These are phyloP conservation scores for Dichotomocladium elegans DNA, from an alignment of 371 early-diverging fungal genomes.

Conservation along the genomic window DNA sequence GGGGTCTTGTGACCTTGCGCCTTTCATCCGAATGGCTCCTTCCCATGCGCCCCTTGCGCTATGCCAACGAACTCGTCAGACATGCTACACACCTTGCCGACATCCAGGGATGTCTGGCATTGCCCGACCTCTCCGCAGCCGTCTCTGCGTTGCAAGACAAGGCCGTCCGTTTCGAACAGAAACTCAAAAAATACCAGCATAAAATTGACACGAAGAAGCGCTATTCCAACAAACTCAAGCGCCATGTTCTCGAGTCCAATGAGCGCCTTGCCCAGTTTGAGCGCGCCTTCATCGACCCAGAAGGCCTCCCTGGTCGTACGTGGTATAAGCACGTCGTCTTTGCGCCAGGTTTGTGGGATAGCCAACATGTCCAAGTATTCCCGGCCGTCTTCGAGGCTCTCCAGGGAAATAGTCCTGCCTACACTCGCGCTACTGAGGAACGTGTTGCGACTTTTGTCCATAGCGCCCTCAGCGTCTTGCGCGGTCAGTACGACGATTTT, in stretches of 20 bases:
- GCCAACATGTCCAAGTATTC: slow-evolving; percentile 33
- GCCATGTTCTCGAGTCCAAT: slow-evolving; percentile 24
- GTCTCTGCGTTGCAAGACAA: slow-evolving; percentile 1
- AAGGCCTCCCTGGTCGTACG: slow-evolving; percentile 43
- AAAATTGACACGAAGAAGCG: slow-evolving; percentile 7
- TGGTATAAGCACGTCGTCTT: slow-evolving; percentile 55
- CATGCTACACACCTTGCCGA: slow-evolving; percentile 3
- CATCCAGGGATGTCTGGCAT: slow-evolving; percentile 2
- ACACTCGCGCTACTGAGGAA: slow-evolving; percentile 13
- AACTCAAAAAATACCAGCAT: slow-evolving; percentile 3
- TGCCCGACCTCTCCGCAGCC: slow-evolving; percentile 7
- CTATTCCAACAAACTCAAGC: slow-evolving; percentile 4
- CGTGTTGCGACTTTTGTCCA: slow-evolving; percentile 5
- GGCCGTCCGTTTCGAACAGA: slow-evolving; percentile 2
- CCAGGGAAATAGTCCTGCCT: slow-evolving; percentile 17
- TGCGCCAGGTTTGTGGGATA: slow-evolving; percentile 29
- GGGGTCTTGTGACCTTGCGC: slow-evolving; percentile 36
- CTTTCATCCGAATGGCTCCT: slow-evolving; percentile 33
- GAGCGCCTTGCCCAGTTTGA: slow-evolving; percentile 39
- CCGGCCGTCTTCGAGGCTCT: slow-evolving; percentile 39
- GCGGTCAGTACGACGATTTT: slow-evolving; percentile 10
- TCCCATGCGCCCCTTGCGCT: slow-evolving; percentile 19
- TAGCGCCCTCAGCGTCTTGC: slow-evolving; percentile 1
- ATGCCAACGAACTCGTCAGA: slow-evolving; percentile 24
- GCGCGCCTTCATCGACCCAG: slow-evolving; percentile 42